Evolutionary conservation across 208 protist species (phyloP).

Genomic region (Phytomonas francai): DNA sequence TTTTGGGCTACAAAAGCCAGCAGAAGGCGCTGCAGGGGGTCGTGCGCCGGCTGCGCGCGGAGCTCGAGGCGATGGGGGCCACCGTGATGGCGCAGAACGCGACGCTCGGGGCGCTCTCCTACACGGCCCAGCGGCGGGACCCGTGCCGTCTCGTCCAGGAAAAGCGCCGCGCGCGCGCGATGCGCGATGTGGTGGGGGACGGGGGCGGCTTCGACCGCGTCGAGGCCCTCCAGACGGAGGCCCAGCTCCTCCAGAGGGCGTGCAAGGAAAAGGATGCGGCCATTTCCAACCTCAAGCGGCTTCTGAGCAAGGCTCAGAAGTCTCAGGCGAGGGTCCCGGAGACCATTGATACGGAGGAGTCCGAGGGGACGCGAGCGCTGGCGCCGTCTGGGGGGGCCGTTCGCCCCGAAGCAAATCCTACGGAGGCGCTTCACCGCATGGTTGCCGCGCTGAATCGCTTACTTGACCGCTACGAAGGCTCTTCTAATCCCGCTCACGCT

Average conservation of each 20-base stretch:
- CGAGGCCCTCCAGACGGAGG: constrained; percentile 7
- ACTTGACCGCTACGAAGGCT: neutral
- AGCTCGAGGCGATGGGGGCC: constrained; percentile 41
- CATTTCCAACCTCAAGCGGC: neutral
- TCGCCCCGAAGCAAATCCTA: neutral
- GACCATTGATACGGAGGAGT: neutral
- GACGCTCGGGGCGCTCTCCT: constrained; percentile 31
- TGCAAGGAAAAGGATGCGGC: constrained; percentile 1
- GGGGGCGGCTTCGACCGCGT: neutral
- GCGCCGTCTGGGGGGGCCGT: neutral
- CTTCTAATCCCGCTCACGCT: neutral
- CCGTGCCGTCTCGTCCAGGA: constrained; percentile 48
- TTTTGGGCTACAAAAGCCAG: constrained; percentile 24
- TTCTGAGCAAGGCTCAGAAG: neutral
- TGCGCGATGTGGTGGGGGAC: neutral
- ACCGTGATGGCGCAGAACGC: constrained; percentile 50
- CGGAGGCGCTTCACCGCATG: neutral
- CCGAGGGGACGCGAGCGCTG: neutral
- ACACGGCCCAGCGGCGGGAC: constrained; percentile 39
- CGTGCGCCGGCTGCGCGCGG: constrained; percentile 39
- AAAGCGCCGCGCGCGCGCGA: constrained; percentile 11
- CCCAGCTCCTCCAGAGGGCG: constrained; percentile 10
- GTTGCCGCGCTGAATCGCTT: neutral
- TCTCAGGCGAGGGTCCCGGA: neutral
- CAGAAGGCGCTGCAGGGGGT: constrained; percentile 21